Evolutionary conservation across 2,329 filamentous ascomycete species (phyloP), one percentile per base, ranked within the genome.

Genomic region (Byssoonygena ceratinophila): DNA sequence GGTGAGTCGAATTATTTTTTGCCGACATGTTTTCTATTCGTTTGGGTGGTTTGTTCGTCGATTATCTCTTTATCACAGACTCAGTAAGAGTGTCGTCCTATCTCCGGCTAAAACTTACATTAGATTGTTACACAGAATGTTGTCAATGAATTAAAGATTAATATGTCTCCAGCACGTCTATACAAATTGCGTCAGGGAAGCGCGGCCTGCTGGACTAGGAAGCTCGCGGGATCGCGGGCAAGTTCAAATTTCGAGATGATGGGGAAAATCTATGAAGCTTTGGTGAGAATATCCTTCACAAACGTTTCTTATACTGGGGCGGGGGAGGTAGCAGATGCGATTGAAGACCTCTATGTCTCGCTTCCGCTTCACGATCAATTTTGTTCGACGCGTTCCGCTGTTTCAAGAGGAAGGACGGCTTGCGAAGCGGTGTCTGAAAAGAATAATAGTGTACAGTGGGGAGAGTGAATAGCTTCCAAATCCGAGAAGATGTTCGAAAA

Each of bases 61-160:
- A 32, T 32, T 43, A 50, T 40, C 36, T 41, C 31, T n/a, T 9
- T 18, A 40, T 23, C 1, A n/a, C 37, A 25, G 45, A 20, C 16
- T 52, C 49, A 52, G 49, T 16, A 37, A 41, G 9, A 32, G 27
- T 43, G 8, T 11, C 20, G 18, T 20, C 22, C 8, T 11, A 45
- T 2, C 18, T 46, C 29, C n/a, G 18, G 14, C 29, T 29, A 12
- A 27, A n/a, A 52, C 49, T 46, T 20, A 52, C 49, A 45, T 45
- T 50, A 45, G 43, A 11, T 8, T 52, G 47, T 51, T 51, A 51
- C 47, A 52, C 49, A 39, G 41, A 14, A n/a, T 11, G 9, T 36
- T 18, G 31, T 2, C 3, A 16, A 45, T 37, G 37, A 20, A 46
- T 43, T 50, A 43, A 16, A 43, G 6, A 43, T 43, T 43, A 50